Evolutionary conservation across 1,139 yeast species (phyloP), one percentile per base, ranked within the genome.

Genomic region (Candida labiduridarum): DNA sequence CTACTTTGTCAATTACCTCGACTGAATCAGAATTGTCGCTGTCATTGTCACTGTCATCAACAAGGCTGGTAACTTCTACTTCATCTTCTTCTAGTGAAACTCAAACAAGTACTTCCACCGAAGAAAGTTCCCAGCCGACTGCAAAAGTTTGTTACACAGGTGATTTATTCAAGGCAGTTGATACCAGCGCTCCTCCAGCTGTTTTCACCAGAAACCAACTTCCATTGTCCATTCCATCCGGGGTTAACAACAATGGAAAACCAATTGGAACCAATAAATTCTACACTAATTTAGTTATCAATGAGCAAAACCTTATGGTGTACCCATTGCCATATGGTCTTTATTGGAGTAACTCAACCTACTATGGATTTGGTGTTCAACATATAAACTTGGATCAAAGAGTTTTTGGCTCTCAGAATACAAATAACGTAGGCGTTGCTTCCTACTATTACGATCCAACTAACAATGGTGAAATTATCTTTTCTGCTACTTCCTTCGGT

Each of bases 251-350:
- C 56, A 64, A 68, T 50, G 76, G 67, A 14, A 49, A 30, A 18
- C 89, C 96, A 6, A 76, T 84, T 44, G 83, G 83, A 56, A 90
- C 97, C 16, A 91, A 91, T 70, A 89, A 90, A 64, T 91, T 89
- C 66, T 90, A 87, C 64, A 86, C 89, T 9, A 91, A 91, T 67
- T 70, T 90, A 63, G 69, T 89, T 53, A 78, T 91, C 22, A 94
- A 78, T 1, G 69, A 71, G 40, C 94, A 88, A 62, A 78, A 80
- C 10, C 69, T 80, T 49, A 86, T 74, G 59, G 80, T 85, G 4
- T 89, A 89, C 85, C 82, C 96, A 1, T 91, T 86, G 60, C 97
- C 97, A 1, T 90, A 89, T 62, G 84, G 90, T 1, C 67, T 90
- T 41, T 89, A 89, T 85, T 84, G 79, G 76, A 61, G 60, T 29